Evolutionary conservation across 2,329 filamentous ascomycete species (phyloP), one percentile per base, ranked within the genome.

Genomic region (Hypoxylon sp.): DNA sequence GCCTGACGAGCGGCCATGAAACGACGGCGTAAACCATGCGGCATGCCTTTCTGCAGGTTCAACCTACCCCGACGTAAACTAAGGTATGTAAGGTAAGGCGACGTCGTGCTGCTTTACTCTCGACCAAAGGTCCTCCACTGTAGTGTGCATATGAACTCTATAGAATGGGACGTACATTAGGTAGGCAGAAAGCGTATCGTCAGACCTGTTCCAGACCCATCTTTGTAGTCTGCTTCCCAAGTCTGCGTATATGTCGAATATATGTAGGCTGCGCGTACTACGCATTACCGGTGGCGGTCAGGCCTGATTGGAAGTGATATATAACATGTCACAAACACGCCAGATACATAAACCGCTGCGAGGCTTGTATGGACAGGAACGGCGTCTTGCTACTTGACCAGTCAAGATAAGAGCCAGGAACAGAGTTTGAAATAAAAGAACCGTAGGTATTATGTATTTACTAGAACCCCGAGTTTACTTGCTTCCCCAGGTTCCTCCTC

Each of bases 371-470:
- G 21, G 18, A 38, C 11, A 9, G 17, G 9, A 38, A 38, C 6
- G 15, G 3, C 35, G 20, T 21, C 15, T 38, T 4, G n/a, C 23
- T 40, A 11, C n/a, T n/a, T n/a, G n/a, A n/a, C n/a, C n/a, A n/a
- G n/a, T n/a, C 37, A 20, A 40, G 20, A 40, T 23, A 17, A 40
- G 20, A 40, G 37, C 37, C 21, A 4, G 27, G 46, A 31, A 27
- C 37, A 42, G 20, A 13, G 13, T 38, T 42, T 10, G 9, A 29
- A 29, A 29, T 5, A 29, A 29, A 35, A 62, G 55, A 59, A 55
- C 59, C 59, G 47, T 62, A 35, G 31, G 31, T 35, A 62, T 62
- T 62, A 62, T 62, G 59, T 62, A 62, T 59, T 59, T 50, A 48
- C 59, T 51, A 26, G 55, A 59, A 52, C 40, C 55, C 51, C 17